These are phyloP conservation scores for Helichrysum umbraculigerum DNA, from an alignment of 129 eudicot species.

Conservation along the genomic window DNA sequence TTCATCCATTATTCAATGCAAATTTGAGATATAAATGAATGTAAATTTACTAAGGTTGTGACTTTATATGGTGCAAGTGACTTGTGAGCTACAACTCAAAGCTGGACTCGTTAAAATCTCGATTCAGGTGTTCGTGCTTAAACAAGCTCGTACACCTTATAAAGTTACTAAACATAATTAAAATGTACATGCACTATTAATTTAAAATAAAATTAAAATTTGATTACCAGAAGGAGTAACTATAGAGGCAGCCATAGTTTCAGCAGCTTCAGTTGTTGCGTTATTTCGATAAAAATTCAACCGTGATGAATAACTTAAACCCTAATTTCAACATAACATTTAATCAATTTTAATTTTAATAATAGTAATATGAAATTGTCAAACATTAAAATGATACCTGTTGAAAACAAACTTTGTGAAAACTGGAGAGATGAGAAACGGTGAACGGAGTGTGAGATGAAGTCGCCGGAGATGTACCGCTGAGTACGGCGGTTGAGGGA, in stretches of 20 bases:
- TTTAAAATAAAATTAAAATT: neutral
- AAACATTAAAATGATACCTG: conserved; percentile 34
- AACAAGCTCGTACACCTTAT: too few species aligned
- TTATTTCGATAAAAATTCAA: conserved; percentile 35
- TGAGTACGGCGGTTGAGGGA: conserved; percentile 21
- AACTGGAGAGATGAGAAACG: conserved; percentile 14
- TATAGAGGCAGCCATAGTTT: conserved; percentile 30
- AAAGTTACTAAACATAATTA: conserved; percentile 16
- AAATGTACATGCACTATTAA: conserved; percentile 2
- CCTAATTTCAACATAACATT: conserved; percentile 15
- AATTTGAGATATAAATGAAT: too few species aligned
- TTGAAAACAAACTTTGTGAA: conserved; percentile 29
- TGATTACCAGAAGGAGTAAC: conserved; percentile 48
- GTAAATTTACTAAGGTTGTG: too few species aligned
- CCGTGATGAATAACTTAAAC: conserved; percentile 20
- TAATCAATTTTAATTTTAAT: too few species aligned
- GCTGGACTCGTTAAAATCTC: too few species aligned
- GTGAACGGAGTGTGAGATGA: conserved; percentile 8
- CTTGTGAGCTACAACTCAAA: too few species aligned
- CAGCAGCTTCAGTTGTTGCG: conserved; percentile 54
- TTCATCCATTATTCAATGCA: too few species aligned
- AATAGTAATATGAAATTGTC: neutral
- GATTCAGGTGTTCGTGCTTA: too few species aligned
- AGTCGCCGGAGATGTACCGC: conserved; percentile 23
- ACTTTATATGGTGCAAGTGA: too few species aligned